Evolutionary conservation across 208 protist species (phyloP), one percentile per base, ranked within the genome.

Genomic region (Leishmania amazonensis): DNA sequence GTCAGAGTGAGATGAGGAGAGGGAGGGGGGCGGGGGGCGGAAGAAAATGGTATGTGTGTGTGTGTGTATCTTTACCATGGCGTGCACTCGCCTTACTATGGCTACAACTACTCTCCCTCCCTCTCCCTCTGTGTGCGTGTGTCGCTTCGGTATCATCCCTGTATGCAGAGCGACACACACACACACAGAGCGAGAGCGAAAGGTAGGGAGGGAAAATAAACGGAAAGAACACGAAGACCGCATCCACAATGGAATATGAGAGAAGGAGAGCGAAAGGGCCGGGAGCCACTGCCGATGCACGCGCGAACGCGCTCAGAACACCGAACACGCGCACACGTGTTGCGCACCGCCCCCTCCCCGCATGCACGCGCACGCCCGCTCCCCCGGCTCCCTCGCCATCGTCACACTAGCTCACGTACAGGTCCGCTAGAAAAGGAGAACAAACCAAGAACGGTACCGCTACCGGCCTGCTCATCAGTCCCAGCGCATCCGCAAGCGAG

Each of bases 391-490:
- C 54, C 54, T 1, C 21, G 24, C 19, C 54, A 75, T 35, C 38
- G 42, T n/a, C 70, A 3, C 45, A 11, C 45, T 82, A 53, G 62
- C 51, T 78, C 47, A 17, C 65, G 54, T 58, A 58, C 4, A 58
- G 19, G 54, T 58, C 54, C n/a, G n/a, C 57, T 15, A 45, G 58
- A 84, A 70, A 76, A 85, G n/a, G 45, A 65, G 40, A 31, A 53
- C 24, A 76, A 51, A 65, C 82, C 15, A 73, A 38, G 60, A 72
- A 31, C 53, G 70, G 75, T 45, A 78, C n/a, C 53, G 1, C 54
- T 58, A 17, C 24, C 54, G 21, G 54, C 54, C 54, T 17, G 13
- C 54, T 58, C 54, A 58, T 58, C 54, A 28, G 4, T 19, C 45
- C 7, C 45, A 47, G 45, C 45, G 45, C 45, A 47, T 11, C 5